Base-by-base conservation (phyloP, 768 basidiomycete species). In the Neoboletus subvelutipes region DNA sequence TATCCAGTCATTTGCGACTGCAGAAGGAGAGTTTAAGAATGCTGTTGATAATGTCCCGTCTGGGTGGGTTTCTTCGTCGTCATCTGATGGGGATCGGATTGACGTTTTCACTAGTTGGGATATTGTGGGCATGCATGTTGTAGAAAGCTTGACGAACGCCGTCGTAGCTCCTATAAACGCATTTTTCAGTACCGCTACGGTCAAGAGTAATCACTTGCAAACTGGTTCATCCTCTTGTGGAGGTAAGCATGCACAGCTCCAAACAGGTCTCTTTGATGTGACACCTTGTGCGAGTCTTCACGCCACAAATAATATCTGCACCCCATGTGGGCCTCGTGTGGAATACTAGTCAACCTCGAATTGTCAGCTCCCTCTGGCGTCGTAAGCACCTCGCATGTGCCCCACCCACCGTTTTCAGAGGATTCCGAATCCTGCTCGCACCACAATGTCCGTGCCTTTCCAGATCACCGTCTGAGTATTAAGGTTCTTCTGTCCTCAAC, bases 161-260 rank as follows among this genome's bases (percentile, higher is more conserved):
- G 1, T 62, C 31, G 52, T 50, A n/a, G 60, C n/a, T n/a, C n/a
- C n/a, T n/a, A n/a, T n/a, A n/a, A 62, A 62, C 20, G 60, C 61
- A 0, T 0, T 58, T 11, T 62, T 62, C 18, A 52, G 61, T 36
- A 54, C n/a, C 11, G 49, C 60, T 54, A 61, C 54, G 17, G 52
- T 53, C 39, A 57, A 24, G n/a, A 36, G 60, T 20, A 22, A 40
- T 17, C 58, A 54, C 39, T 36, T 62, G 36, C 60, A 62, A 48
- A 54, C 60, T 10, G 60, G 55, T 24, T 45, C 45, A n/a, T 45
- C 52, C 6, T 39, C 51, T 13, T 11, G 4, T 6, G 4, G 15
- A 13, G 49, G 61, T 62, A 39, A 2, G 45, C 41, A 34, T 15
- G 5, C 20, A 18, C 22, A n/a, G 7, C 11, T 12, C 5, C n/a